Base-by-base conservation (phyloP, 805 yeast species). In the Candida ponderosae region DNA sequence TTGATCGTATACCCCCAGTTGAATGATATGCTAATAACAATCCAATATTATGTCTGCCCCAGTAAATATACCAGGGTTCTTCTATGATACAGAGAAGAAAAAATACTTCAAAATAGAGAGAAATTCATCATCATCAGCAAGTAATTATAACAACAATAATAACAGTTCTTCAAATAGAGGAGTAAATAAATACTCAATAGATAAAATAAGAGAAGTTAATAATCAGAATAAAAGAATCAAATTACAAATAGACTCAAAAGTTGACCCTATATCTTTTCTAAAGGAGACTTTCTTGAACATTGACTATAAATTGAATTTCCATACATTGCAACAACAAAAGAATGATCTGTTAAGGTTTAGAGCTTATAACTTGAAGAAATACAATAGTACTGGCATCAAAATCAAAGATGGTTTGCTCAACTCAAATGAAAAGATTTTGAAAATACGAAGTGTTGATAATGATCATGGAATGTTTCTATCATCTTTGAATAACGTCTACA, bases 21-120 rank as follows among this genome's bases (percentile, higher is more conserved):
- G 15, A 17, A 9, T 18, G 23, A 6, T 31, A 5, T 5, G 6
- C 14, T 11, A 18, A 18, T 7, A 15, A 31, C 4, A 13, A 7
- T 18, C 5, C 16, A 32, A 15, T 13, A 7, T 6, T 24, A 20
- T 21, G 16, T 13, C 18, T 6, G 13, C 8, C 3, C 44, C 44
- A 47, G 37, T 35, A 16, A 33, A 50, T 3, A 50, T 53, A 16
- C 56, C 57, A 1, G 57, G 57, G 2, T 50, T 40, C 31, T 47
- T 40, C 35, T 53, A 39, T 33, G 56, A 53, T 31, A 36, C 43
- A 4, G 40, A 19, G 3, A 50, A 40, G 45, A 51, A 50, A 21
- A 50, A 45, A 11, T 53, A 53, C 35, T 53, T 53, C 42, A 53
- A 53, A 35, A 41, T 53, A 2, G 50, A 42, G 14, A 40, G 39